A percentile compares a stretch with the other conserved stretches of the same genome.
phyloP scores from a whole-genome alignment of 306 rosid genomes.

The Echinosophora koreensis region DNA sequence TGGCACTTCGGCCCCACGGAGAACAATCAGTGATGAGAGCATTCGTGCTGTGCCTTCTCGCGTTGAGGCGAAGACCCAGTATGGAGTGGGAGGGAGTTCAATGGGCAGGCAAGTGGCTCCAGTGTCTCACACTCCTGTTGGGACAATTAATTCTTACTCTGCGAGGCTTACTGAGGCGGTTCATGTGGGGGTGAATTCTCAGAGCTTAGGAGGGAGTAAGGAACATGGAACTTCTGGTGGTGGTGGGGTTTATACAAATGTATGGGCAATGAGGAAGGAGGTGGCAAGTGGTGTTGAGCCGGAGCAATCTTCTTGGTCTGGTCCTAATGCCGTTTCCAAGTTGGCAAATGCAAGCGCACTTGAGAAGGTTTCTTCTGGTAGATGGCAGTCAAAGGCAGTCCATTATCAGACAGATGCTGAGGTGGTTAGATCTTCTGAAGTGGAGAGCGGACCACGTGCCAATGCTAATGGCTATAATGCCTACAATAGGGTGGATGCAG shows the following conservation, averaged over 20 bases:
- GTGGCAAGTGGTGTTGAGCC: conserved; percentile 62
- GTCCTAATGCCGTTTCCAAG: conserved; percentile 79
- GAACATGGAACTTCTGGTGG: conserved; percentile 51
- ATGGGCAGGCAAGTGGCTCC: conserved; percentile 63
- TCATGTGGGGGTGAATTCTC: conserved; percentile 57
- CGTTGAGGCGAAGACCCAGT: conserved; percentile 64
- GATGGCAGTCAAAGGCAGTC: conserved; percentile 85
- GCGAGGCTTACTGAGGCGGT: conserved; percentile 62
- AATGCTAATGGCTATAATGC: conserved; percentile 50
- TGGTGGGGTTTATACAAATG: conserved; percentile 66
- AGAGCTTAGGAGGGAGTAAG: conserved; percentile 54
- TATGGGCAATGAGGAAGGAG: conserved; percentile 88
- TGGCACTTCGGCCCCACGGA: conserved; percentile 71
- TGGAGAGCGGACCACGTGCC: conserved; percentile 52
- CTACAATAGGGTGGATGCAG: conserved; percentile 53
- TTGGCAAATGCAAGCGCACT: conserved; percentile 91
- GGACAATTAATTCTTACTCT: conserved; percentile 58
- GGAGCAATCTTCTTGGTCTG: conserved; percentile 67
- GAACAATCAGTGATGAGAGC: conserved; percentile 81
- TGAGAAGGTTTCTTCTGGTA: conserved; percentile 93
- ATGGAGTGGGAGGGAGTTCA: conserved; percentile 63
- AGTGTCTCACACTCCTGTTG: conserved; percentile 57
- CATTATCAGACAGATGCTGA: conserved; percentile 70
- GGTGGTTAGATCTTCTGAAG: conserved; percentile 61
- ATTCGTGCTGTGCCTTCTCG: conserved; percentile 54